Percentiles rank a stretch among this genome's conserved stretches.
phyloP scores from a whole-genome alignment of 2,329 filamentous ascomycete species.

The Diaporthe vaccinii region DNA sequence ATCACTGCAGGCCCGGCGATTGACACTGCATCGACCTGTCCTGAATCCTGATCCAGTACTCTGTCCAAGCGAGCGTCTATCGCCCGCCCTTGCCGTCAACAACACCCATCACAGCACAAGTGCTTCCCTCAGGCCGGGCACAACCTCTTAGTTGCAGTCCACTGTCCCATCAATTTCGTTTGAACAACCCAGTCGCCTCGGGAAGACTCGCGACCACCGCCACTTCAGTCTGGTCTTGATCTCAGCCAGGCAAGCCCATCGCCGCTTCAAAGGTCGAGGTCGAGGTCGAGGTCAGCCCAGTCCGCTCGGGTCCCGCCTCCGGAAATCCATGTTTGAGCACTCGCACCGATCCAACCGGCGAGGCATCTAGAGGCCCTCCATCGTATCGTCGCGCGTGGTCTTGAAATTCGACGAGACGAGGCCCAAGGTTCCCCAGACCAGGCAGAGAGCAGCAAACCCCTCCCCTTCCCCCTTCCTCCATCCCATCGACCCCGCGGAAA shows the following conservation, averaged over 20 bases:
- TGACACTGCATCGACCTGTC: slow-evolving; percentile 26
- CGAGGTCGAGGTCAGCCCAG: neutral
- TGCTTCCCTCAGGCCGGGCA: neutral
- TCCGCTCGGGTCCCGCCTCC: slow-evolving; percentile 6
- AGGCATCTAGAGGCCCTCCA: neutral
- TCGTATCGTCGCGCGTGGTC: slow-evolving; percentile 5
- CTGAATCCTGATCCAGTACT: slow-evolving; percentile 23
- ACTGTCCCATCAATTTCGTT: neutral
- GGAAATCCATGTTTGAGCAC: neutral
- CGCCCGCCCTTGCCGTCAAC: slow-evolving; percentile 21
- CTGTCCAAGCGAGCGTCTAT: slow-evolving; percentile 5
- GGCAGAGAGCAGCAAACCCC: slow-evolving; percentile 3
- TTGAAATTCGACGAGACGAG: neutral
- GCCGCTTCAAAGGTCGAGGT: neutral
- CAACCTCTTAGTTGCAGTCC: neutral
- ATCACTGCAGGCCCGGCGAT: slow-evolving; percentile 17
- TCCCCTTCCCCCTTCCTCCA: neutral
- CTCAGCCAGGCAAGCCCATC: neutral
- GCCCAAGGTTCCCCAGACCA: slow-evolving; percentile 28
- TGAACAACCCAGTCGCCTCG: neutral
- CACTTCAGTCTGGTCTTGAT: neutral
- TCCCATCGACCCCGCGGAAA: neutral
- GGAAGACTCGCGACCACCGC: neutral
- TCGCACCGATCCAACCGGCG: slow-evolving; percentile 2
- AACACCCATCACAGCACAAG: slow-evolving; percentile 3